A percentile compares a stretch with the other conserved stretches of the same genome.
Conservation (phyloP, 2,329 filamentous ascomycete species). For the Exophiala sideris region DNA sequence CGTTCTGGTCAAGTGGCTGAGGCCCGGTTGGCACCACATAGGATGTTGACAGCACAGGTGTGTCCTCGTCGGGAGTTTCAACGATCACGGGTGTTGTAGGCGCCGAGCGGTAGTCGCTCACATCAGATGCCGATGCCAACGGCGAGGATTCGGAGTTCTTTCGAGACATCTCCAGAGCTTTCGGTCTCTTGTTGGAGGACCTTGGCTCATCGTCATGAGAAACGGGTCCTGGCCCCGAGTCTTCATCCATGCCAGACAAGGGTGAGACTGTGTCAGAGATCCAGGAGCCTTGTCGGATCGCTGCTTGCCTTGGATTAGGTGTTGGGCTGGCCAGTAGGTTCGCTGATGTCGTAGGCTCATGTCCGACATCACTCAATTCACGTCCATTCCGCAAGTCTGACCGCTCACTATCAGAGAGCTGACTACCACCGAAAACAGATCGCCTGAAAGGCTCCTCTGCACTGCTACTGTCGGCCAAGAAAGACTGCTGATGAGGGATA, state of each 20-base stretch:
- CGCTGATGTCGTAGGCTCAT: conserved; percentile 8
- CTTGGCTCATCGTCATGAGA: not conserved
- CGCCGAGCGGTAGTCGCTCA: conserved; percentile 45
- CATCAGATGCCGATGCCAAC: conserved; percentile 32
- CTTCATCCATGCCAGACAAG: conserved; percentile 1
- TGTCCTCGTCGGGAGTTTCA: conserved; percentile 30
- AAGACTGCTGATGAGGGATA: conserved; percentile 28
- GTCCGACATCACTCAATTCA: conserved; percentile 10
- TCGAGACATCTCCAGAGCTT: conserved; percentile 2
- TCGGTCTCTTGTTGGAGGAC: not conserved
- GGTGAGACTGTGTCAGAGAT: conserved; percentile 19
- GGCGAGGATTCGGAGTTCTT: conserved; percentile 9
- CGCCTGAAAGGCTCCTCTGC: conserved; percentile 19
- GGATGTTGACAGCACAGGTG: conserved; percentile 1
- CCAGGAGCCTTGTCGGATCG: conserved; percentile 18
- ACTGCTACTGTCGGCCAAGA: conserved; percentile 36
- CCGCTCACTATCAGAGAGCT: conserved; percentile 27
- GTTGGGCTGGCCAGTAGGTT: conserved; percentile 11
- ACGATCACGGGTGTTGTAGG: conserved; percentile 40
- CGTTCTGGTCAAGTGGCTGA: conserved; percentile 1
- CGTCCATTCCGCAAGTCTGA: not conserved
- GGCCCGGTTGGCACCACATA: conserved; percentile 7
- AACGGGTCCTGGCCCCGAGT: not conserved
- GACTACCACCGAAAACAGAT: conserved; percentile 11
- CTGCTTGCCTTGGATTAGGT: conserved; percentile 5